phyloP scores from a whole-genome alignment of 1,284 basidiomycete species.

The Caloboletus firmus region DNA sequence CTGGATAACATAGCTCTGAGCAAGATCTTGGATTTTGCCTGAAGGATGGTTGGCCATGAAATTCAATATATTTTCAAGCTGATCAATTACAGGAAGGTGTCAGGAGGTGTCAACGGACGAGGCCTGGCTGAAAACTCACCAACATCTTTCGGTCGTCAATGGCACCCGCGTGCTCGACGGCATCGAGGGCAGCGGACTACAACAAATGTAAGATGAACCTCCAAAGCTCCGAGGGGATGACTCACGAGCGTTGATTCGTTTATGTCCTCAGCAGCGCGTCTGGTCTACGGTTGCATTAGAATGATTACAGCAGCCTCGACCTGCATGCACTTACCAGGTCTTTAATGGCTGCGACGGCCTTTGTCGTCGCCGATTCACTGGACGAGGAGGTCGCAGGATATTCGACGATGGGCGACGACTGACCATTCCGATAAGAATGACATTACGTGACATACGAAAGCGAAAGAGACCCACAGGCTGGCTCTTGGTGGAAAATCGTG shows the following conservation, averaged over 20 bases:
- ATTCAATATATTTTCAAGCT: slow-evolving; percentile 70
- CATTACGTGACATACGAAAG: background rate
- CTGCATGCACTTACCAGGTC: slow-evolving; percentile 27
- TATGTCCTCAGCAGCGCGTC: slow-evolving; percentile 30
- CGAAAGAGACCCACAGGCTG: slow-evolving; percentile 23
- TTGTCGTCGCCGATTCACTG: slow-evolving; percentile 20
- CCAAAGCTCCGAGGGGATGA: background rate
- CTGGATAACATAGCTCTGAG: slow-evolving; percentile 57
- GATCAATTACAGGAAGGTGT: background rate
- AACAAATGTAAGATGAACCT: background rate
- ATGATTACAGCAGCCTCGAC: background rate
- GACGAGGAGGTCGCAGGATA: slow-evolving; percentile 1
- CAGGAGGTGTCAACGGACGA: background rate
- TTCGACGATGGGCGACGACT: slow-evolving; percentile 21
- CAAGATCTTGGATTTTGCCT: slow-evolving; percentile 43
- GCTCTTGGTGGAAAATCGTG: slow-evolving; percentile 31
- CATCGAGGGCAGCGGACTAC: slow-evolving; percentile 56
- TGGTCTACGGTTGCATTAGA: slow-evolving; percentile 22
- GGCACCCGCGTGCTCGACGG: slow-evolving; percentile 53
- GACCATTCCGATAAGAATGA: slow-evolving; percentile 3
- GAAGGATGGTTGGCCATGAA: slow-evolving; percentile 62
- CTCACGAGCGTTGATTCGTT: slow-evolving; percentile 33
- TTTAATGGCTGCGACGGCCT: slow-evolving; percentile 34
- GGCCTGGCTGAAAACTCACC: slow-evolving; percentile 31
- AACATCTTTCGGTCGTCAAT: slow-evolving; percentile 65